Conservation (phyloP, 352 stramenopile species). For the Globisporangium emineosum region DNA sequence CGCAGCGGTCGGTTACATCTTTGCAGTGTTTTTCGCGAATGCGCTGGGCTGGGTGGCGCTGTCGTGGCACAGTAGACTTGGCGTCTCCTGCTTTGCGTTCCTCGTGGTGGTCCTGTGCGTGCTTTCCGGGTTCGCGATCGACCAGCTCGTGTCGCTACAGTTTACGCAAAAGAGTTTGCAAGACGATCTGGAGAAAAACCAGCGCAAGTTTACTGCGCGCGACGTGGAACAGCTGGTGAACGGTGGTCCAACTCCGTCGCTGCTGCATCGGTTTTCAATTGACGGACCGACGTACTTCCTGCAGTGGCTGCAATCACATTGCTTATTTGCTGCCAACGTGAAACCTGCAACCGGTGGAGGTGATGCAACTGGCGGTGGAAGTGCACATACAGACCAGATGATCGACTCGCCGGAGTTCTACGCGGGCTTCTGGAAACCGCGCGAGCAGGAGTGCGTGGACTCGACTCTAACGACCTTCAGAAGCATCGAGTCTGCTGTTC, state of each 20-base stretch:
- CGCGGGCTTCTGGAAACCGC: slow-evolving; percentile 20
- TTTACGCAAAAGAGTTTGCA: slow-evolving; percentile 33
- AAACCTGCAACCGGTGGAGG: neutral
- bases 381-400: neutral
- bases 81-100: slow-evolving; percentile 12
- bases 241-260: slow-evolving; percentile 30
- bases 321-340: neutral
- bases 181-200: slow-evolving; percentile 4
- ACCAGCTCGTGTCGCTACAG: slow-evolving; percentile 28
- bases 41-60: slow-evolving; percentile 22
- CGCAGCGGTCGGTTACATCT: slow-evolving; percentile 1
- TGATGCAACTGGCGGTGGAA: neutral
- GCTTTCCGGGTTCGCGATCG: slow-evolving; percentile 15
- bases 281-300: slow-evolving; percentile 47
- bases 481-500: neutral
- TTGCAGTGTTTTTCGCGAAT: slow-evolving; percentile 18
- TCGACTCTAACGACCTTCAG: slow-evolving; percentile 1
- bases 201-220: slow-evolving; percentile 19
- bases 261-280: slow-evolving; percentile 49
- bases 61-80: slow-evolving; percentile 19
- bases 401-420: slow-evolving; percentile 38
- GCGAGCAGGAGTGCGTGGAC: slow-evolving; percentile 13
- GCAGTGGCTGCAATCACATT: slow-evolving; percentile 31
- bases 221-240: slow-evolving; percentile 35
- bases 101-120: slow-evolving; percentile 19